These are phyloP conservation scores for Elsinoe perseae DNA, from an alignment of 2,329 filamentous ascomycete species.

Conservation along the genomic window DNA sequence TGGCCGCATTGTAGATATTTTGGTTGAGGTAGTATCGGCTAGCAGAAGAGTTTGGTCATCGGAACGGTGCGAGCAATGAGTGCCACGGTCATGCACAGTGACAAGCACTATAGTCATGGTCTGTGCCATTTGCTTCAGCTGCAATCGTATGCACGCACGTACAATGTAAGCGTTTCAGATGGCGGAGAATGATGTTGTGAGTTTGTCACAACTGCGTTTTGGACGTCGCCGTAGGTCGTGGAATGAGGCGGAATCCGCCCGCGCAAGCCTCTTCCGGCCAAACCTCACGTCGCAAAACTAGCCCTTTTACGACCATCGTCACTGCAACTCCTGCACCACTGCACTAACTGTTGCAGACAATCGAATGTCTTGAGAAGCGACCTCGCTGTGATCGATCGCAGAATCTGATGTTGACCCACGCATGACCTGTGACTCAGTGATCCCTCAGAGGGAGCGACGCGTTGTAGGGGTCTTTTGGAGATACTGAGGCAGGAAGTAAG, in stretches of 20 bases:
- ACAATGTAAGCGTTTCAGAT: not conserved
- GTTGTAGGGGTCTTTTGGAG: not conserved
- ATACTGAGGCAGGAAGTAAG: slow-evolving; percentile 1
- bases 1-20: not conserved
- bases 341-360: not conserved
- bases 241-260: not conserved
- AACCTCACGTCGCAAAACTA: not conserved
- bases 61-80: not conserved
- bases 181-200: not conserved
- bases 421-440: slow-evolving; percentile 10
- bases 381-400: not conserved
- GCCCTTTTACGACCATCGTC: not conserved
- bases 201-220: not conserved
- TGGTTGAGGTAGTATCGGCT: no score
- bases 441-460: not conserved
- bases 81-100: not conserved
- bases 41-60: not conserved
- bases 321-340: not conserved
- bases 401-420: not conserved
- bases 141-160: not conserved
- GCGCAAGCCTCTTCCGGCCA: not conserved
- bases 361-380: not conserved
- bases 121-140: slow-evolving; percentile 3
- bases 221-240: not conserved
- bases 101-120: slow-evolving; percentile 10